Evolutionary conservation across 2,329 filamentous ascomycete species (phyloP), one percentile per base, ranked within the genome.

Genomic region (Alternaria longipes): DNA sequence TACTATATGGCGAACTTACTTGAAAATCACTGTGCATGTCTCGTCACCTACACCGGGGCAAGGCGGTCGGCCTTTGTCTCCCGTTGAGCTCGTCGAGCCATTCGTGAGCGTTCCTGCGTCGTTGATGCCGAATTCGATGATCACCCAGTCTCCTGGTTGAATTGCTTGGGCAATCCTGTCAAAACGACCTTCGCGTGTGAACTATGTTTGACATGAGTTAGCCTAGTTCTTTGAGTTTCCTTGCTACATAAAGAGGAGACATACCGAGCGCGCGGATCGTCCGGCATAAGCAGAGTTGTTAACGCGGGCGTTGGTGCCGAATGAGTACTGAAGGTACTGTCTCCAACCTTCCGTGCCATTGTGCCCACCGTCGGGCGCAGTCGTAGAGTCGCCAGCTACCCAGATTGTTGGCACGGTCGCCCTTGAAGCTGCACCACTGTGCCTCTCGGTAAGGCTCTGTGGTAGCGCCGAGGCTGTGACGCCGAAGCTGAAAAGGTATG

Each of bases 101-200:
- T 74, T 71, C 16, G 32, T n/a, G 12, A 66, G 65, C 4, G 49
- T 42, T 12, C 63, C 62, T 9, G 36, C 63, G 64, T 91, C 89
- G 65, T 91, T 91, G 79, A 91, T 89, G 0, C 89, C 89, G 62
- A 91, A 89, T 66, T 90, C 88, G 56, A 91, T 89, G 32, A 90
- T 80, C 0, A 90, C 87, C 76, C 84, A 88, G 72, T 91, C 89
- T 4, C 86, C 87, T 0, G 80, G 61, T 70, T 83, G 68, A 34
- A 90, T 78, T 2, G 81, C 72, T 30, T 81, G 74, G 9, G 84
- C 84, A 47, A 91, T 84, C 0, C 78, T 79, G 5, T 82, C 76
- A 76, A 91, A 91, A 4, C 86, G 85, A 3, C 86, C 87, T 78
- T 91, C 89, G 44, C 86, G 83, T 1, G 84, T 88, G 77, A 84